phyloP scores from a whole-genome alignment of 2,329 filamentous ascomycete species.

The Fusarium sublunatum region DNA sequence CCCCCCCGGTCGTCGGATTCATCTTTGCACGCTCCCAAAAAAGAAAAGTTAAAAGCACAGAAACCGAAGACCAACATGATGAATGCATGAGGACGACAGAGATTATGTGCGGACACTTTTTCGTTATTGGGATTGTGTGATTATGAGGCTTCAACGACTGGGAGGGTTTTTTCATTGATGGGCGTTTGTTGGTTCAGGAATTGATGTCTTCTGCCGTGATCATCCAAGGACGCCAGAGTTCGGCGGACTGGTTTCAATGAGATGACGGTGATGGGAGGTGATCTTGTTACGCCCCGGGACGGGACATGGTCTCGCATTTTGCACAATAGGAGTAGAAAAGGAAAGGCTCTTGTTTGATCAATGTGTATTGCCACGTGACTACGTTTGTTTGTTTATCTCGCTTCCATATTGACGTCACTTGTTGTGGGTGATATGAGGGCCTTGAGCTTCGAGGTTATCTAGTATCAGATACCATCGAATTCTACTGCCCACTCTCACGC shows the following conservation, averaged over 20 bases:
- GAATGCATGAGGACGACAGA: conserved; percentile 44
- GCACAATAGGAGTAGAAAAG: conserved; percentile 54
- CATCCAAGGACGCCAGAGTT: conserved; percentile 45
- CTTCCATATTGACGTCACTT: not conserved
- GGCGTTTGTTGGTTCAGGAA: conserved; percentile 21
- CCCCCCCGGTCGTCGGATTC: conserved; percentile 48
- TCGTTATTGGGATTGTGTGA: conserved; percentile 16
- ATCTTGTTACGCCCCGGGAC: conserved; percentile 48
- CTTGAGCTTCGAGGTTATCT: not conserved
- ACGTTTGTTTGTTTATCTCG: not conserved
- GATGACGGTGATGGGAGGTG: conserved; percentile 45
- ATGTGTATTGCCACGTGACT: conserved; percentile 13
- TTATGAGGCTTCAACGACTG: conserved; percentile 10
- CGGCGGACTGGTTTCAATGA: conserved; percentile 40
- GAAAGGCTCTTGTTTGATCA: conserved; percentile 51
- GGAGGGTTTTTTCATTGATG: conserved; percentile 15
- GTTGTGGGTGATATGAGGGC: not conserved
- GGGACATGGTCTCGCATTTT: conserved; percentile 51
- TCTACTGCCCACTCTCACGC: too few species aligned
- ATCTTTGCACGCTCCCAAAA: conserved; percentile 38
- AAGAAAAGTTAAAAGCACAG: conserved; percentile 52
- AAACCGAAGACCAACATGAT: conserved; percentile 47
- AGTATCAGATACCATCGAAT: too few species aligned
- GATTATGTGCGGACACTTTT: conserved; percentile 34
- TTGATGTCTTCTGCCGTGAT: conserved; percentile 12